Percentiles rank a stretch among this genome's conserved stretches.
phyloP scores from a whole-genome alignment of 2,329 filamentous ascomycete genomes.

The Chaetothyriales sp. region DNA sequence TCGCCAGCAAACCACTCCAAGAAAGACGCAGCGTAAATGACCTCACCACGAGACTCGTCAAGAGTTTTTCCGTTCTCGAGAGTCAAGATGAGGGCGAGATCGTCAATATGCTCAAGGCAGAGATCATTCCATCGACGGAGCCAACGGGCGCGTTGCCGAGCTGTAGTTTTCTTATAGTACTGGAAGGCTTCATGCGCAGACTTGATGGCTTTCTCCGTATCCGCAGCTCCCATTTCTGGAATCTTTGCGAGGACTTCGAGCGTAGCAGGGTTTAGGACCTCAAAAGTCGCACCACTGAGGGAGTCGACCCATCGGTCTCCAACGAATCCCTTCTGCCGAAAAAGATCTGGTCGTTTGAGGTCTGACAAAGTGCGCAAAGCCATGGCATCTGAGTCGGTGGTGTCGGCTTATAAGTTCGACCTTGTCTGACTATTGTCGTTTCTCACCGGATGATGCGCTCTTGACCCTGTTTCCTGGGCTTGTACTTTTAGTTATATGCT shows the following conservation, averaged over 20 bases:
- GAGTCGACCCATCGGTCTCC: slow-evolving; percentile 56
- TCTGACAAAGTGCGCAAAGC: slow-evolving; percentile 1
- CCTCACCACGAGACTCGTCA: slow-evolving; percentile 36
- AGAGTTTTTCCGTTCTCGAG: slow-evolving; percentile 50
- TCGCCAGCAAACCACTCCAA: slow-evolving; percentile 41
- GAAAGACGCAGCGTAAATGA: slow-evolving; percentile 36
- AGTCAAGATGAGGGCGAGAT: slow-evolving; percentile 40
- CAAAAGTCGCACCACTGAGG: slow-evolving; percentile 78
- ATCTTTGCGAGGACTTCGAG: slow-evolving; percentile 67
- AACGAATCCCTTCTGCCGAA: slow-evolving; percentile 19
- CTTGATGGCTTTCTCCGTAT: slow-evolving; percentile 67
- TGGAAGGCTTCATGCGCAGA: slow-evolving; percentile 61
- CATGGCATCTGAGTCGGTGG: no score
- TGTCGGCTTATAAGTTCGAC: no score
- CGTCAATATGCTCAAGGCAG: slow-evolving; percentile 51
- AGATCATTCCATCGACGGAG: slow-evolving; percentile 55
- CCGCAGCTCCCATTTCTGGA: slow-evolving; percentile 63
- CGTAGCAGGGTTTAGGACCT: slow-evolving; percentile 70
- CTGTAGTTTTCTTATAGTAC: slow-evolving; percentile 46
- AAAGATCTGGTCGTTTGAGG: slow-evolving; percentile 18
- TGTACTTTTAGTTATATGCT: no score
- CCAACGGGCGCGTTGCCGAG: slow-evolving; percentile 48
- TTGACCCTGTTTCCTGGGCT: no score
- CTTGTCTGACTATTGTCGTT: no score
- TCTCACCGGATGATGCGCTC: no score